A percentile compares a stretch with the other conserved stretches of the same genome.
Evolutionary conservation across 129 eudicot species (phyloP).

Genomic region (Tagetes erecta): DNA sequence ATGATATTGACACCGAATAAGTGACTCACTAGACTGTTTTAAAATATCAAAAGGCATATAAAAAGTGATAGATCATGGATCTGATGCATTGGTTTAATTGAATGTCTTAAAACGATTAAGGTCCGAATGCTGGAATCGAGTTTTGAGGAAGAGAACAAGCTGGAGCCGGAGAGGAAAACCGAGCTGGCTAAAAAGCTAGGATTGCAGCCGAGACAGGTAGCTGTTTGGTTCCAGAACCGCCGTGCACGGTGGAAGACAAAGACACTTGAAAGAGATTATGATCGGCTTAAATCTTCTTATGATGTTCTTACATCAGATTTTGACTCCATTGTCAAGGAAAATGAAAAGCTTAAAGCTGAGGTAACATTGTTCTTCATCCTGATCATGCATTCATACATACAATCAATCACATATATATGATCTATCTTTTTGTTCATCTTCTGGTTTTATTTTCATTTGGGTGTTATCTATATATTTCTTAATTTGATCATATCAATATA

Average conservation of each 20-base stretch:
- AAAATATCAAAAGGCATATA: conserved; percentile 9
- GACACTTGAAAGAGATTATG: conserved; percentile 84
- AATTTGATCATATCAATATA: background rate
- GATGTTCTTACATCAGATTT: conserved; percentile 63
- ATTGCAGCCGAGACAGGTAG: conserved; percentile 96
- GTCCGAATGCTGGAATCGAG: conserved; percentile 85
- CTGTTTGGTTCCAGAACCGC: conserved; percentile 98
- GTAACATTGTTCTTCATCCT: conserved; percentile 33
- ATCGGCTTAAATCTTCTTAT: conserved; percentile 64
- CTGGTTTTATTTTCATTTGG: background rate
- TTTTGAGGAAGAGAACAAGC: conserved; percentile 87
- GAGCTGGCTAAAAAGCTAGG: conserved; percentile 85
- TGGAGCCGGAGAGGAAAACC: conserved; percentile 90
- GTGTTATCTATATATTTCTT: background rate
- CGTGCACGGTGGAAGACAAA: conserved; percentile 96
- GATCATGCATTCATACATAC: background rate
- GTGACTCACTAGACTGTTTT: background rate
- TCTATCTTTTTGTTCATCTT: background rate
- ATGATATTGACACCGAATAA: conserved; percentile 26
- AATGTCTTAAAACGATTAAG: conserved; percentile 31
- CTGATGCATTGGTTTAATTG: conserved; percentile 16
- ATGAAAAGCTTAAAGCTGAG: conserved; percentile 78
- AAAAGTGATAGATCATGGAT: conserved; percentile 27
- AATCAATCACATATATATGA: background rate
- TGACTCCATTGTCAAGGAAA: conserved; percentile 67